These are phyloP conservation scores for Plantago elongata DNA, from an alignment of 257 asterid species.

Conservation along the genomic window DNA sequence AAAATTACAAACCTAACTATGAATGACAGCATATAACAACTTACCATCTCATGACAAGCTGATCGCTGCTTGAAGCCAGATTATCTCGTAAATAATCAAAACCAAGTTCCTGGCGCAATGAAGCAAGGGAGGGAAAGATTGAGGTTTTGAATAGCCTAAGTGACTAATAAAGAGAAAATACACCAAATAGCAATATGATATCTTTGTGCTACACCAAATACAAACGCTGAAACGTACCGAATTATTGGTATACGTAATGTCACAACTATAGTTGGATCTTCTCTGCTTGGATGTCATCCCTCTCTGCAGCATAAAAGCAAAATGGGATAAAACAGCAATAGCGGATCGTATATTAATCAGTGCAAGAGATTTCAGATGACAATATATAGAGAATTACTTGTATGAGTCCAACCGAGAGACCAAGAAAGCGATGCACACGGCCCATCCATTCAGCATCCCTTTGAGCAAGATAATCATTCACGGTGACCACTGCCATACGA, in stretches of 20 bases:
- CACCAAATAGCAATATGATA: constrained; percentile 1
- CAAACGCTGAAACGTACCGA: constrained; percentile 46
- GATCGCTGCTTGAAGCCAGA: constrained; percentile 62
- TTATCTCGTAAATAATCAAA: constrained; percentile 96
- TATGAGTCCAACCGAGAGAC: constrained; percentile 97
- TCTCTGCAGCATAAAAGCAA: constrained; percentile 43
- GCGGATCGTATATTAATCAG: background rate
- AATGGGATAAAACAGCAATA: constrained; percentile 6
- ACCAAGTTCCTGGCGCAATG: constrained; percentile 77
- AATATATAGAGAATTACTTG: constrained; percentile 48
- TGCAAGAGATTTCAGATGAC: constrained; percentile 7
- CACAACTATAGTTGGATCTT: constrained; percentile 75
- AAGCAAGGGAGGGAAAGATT: constrained; percentile 14
- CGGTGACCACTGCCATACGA: constrained; percentile 72
- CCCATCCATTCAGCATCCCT: constrained; percentile 99
- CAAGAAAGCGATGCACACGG: constrained; percentile 91
- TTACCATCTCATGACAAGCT: constrained; percentile 97
- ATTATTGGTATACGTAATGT: constrained; percentile 93
- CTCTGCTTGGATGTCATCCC: constrained; percentile 69
- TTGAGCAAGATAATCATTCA: constrained; percentile 93
- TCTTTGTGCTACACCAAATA: background rate
- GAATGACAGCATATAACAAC: constrained; percentile 15
- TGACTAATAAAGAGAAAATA: background rate
- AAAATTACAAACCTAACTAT: constrained; percentile 15
- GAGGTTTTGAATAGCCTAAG: constrained; percentile 8